These are phyloP conservation scores for Myotisia sp. DNA, from an alignment of 2,329 filamentous ascomycete genomes.

Conservation along the genomic window DNA sequence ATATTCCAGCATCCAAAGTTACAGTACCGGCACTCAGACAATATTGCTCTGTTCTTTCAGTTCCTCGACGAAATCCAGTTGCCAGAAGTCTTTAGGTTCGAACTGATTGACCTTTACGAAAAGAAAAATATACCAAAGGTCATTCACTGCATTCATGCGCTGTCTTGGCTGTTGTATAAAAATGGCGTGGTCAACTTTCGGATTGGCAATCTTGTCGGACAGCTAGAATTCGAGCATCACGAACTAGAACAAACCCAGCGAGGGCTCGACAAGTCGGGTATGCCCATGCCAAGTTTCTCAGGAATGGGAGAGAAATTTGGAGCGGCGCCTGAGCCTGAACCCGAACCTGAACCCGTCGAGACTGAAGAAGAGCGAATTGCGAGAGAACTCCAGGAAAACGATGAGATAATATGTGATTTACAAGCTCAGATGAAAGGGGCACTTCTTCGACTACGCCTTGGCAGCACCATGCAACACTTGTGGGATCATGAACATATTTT, in stretches of 20 bases:
- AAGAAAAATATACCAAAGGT: constrained; percentile 99
- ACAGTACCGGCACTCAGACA: constrained; percentile 93
- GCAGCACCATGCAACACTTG: constrained; percentile 69
- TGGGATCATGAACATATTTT: constrained; percentile 75
- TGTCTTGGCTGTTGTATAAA: constrained; percentile 93
- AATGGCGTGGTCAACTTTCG: constrained; percentile 91
- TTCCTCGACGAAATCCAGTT: constrained; percentile 84
- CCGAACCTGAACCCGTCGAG: constrained; percentile 56
- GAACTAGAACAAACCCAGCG: constrained; percentile 95
- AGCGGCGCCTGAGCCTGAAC: constrained; percentile 63
- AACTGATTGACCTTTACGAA: constrained; percentile 93
- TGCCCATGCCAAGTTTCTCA: constrained; percentile 94
- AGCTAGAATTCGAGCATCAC: constrained; percentile 93
- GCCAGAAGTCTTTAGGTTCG: constrained; percentile 90
- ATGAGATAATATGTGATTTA: constrained; percentile 57
- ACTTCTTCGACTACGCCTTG: constrained; percentile 59
- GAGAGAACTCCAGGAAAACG: constrained; percentile 65
- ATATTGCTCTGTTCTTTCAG: constrained; percentile 90
- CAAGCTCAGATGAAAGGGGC: constrained; percentile 80
- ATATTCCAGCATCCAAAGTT: constrained; percentile 78
- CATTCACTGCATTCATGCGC: constrained; percentile 93
- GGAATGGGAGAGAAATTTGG: constrained; percentile 95
- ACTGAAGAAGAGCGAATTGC: constrained; percentile 81
- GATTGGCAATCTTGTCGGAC: constrained; percentile 90
- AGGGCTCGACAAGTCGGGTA: constrained; percentile 84